phyloP scores from a whole-genome alignment of 768 basidiomycete genomes.

The Boletales sp. region DNA sequence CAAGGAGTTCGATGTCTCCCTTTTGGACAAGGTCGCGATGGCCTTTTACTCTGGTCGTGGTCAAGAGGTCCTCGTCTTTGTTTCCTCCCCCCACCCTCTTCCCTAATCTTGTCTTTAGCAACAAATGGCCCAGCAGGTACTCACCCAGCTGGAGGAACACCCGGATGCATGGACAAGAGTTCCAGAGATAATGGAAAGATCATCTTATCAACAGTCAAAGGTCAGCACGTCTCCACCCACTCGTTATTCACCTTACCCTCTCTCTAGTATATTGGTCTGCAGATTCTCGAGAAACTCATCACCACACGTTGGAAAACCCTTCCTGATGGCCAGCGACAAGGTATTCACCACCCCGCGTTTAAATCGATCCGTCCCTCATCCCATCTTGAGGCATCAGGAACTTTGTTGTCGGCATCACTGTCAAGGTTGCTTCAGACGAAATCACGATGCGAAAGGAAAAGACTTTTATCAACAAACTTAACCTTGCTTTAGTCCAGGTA shows the following conservation, averaged over 20 bases:
- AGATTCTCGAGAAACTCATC: constrained; percentile 95
- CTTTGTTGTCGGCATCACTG: constrained; percentile 90
- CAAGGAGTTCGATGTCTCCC: constrained; percentile 85
- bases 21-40: constrained; percentile 92
- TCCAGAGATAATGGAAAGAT: constrained; percentile 86
- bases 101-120: constrained; percentile 51
- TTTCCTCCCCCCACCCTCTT: constrained; percentile 4
- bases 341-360: constrained; percentile 34
- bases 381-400: constrained; percentile 78
- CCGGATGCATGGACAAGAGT: constrained; percentile 97
- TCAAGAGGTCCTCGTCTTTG: constrained; percentile 58
- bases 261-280: constrained; percentile 87
- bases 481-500: constrained; percentile 93
- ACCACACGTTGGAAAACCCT: constrained; percentile 94
- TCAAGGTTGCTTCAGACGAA: constrained; percentile 93
- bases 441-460: constrained; percentile 85
- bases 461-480: constrained; percentile 93
- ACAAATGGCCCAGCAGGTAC: constrained; percentile 89
- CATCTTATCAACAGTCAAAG: constrained; percentile 84
- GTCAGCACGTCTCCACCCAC: constrained; percentile 32
- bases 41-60: constrained; percentile 86
- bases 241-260: constrained; percentile 11
- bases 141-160: constrained; percentile 95
- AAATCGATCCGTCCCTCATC: constrained; percentile 8
- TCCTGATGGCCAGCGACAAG: constrained; percentile 90